Evolutionary conservation across 1,139 yeast species (phyloP), one percentile per base, ranked within the genome.

Genomic region (Geotrichum histeridarum): DNA sequence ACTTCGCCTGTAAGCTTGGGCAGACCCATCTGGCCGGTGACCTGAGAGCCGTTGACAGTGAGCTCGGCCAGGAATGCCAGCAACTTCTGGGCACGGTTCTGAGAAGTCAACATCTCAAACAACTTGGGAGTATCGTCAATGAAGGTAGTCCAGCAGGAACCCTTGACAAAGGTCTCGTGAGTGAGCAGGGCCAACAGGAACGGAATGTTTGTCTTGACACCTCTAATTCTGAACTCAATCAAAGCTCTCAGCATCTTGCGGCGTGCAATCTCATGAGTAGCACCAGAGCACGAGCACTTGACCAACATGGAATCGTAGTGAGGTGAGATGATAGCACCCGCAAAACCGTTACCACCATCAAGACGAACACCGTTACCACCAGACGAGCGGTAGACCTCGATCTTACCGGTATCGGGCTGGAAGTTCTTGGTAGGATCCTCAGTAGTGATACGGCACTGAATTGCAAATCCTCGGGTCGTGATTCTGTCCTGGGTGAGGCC

Each of bases 281-380:
- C 86, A 57, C 99, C 99, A 32, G 95, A 83, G 71, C 98, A 90
- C 39, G 96, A 82, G 73, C 99, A 94, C 74, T 93, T 93, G 61
- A 93, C 99, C 79, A 93, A 80, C 97, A 93, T 88, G 49, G 98
- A 91, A 74, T 93, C 99, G 73, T 93, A 93, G 74, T 90, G 96
- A 49, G 99, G 99, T 38, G 96, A 85, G 63, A 93, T 93, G 63
- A 94, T 84, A 33, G 98, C 88, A 62, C 99, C 99, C n/a, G 97
- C 95, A 73, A 90, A 93, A 8, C 98, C 98, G 69, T 93, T 93
- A 75, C 99, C 99, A 77, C 99, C 99, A 70, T 93, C 99, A 63
- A 93, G 79, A 76, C 99, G 84, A 51, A 93, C 97, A 70, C 99
- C 99, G 68, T 93, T 93, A 78, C 99, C 99, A 76, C 99, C 99